Evolutionary conservation across 164 flowering plant species (phyloP).

Genomic region (Buxus sempervirens): DNA sequence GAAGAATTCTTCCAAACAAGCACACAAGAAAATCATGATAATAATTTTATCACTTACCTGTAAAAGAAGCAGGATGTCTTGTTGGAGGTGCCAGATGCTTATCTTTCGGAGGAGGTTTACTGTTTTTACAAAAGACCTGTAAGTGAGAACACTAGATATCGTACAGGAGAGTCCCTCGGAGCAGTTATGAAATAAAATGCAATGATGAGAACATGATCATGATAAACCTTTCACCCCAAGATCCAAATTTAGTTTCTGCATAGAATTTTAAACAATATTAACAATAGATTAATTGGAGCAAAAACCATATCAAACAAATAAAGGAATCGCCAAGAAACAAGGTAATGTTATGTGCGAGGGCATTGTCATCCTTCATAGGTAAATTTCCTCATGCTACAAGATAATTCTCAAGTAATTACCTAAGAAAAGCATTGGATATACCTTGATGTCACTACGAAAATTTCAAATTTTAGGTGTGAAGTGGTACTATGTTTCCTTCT

Average conservation of each 20-base stretch:
- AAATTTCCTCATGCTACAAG: too few species aligned
- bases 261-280: not conserved
- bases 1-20: not conserved
- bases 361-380: not conserved
- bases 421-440: too few species aligned
- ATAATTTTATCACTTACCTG: conserved; percentile 11
- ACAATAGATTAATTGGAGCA: not conserved
- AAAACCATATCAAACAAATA: not conserved
- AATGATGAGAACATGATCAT: not conserved
- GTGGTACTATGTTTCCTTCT: too few species aligned
- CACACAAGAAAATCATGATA: not conserved
- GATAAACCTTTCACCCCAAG: not conserved
- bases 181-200: not conserved
- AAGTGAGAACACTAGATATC: not conserved
- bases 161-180: not conserved
- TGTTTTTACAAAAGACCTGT: conserved; percentile 57
- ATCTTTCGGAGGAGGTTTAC: conserved; percentile 24
- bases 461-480: too few species aligned
- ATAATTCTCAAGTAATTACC: too few species aligned
- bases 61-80: conserved; percentile 21
- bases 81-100: conserved; percentile 12
- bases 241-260: not conserved
- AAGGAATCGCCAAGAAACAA: not conserved
- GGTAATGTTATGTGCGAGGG: not conserved
- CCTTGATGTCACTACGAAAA: too few species aligned